These are phyloP conservation scores for Sporobolus alterniflorus DNA, from an alignment of 202 grass and related monocot species.

Conservation along the genomic window DNA sequence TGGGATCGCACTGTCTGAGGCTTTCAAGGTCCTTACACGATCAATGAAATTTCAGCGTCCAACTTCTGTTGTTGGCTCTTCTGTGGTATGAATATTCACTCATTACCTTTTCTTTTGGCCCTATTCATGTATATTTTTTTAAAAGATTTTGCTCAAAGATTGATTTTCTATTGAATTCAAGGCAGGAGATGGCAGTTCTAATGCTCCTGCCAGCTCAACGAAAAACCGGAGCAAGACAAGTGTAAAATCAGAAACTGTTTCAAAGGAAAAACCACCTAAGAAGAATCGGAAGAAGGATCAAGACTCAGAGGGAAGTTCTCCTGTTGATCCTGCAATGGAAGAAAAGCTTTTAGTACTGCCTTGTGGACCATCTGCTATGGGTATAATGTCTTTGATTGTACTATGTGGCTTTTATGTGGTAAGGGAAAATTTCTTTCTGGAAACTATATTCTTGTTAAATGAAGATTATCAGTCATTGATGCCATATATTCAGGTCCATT, in stretches of 20 bases:
- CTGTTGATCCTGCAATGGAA: constrained; percentile 61
- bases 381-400: constrained; percentile 75
- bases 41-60: constrained; percentile 91
- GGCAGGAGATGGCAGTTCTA: constrained; percentile 57
- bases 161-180: constrained; percentile 51
- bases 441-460: no score
- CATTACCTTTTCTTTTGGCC: no score
- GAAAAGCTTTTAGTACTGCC: constrained; percentile 80
- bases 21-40: constrained; percentile 80
- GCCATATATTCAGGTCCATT: constrained; percentile 79
- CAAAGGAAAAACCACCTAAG: constrained; percentile 85
- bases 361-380: constrained; percentile 77
- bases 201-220: constrained; percentile 34
- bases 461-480: background rate
- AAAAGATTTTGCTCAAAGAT: no score
- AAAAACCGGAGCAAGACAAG: constrained; percentile 52
- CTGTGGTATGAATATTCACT: no score
- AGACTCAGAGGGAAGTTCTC: constrained; percentile 56
- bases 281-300: constrained; percentile 95
- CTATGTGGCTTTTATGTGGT: constrained; percentile 99
- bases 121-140: no score
- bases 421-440: no score
- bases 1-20: constrained; percentile 94
- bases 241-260: constrained; percentile 66
- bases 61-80: no score